Base-by-base conservation (phyloP, 108 stramenopile genomes). In the Skeletonema grethae region DNA sequence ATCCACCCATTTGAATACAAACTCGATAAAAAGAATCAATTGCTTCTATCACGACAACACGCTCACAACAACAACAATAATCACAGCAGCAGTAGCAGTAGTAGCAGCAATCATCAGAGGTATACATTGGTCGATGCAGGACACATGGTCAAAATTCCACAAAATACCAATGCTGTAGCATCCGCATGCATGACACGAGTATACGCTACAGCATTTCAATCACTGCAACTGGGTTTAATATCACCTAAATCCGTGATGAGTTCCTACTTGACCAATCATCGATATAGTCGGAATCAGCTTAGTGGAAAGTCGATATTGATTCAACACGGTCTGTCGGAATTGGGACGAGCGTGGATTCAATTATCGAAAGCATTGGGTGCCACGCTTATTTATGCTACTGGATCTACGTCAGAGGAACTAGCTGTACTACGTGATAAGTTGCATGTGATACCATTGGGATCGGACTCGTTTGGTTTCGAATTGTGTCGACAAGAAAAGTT, bases 111-210 rank as follows among this genome's bases (percentile, higher is more conserved):
- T 43, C 58, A 66, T 24, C 25, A 53, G 22, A 18, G 64, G 22
- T 79, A 80, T 65, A 66, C 79, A 32, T 68, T 80, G 72, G 79
- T 80, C 7, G 79, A 80, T 63, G 79, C 72, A 56, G 79, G 79
- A 20, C 73, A 69, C 36, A 63, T 57, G 7, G 79, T 80, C 22
- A 45, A 61, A 24, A 67, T 80, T 29, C 79, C 79, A 7, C 63
- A 48, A 22, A 12, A 69, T 39, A 57, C 68, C 5, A 72, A 80
- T 53, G 72, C 67, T 1, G 63, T 68, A 13, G 59, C 68, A 25
- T 72, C 79, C 29, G 62, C 67, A 32, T 61, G 46, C 45, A 63
- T 80, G 13, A 69, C 63, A 3, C 72, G 72, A 36, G 41, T 80
- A 59, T 80, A 80, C 38, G 43, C 69, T 24, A 63, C 79, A 35